Base-by-base conservation (phyloP, 495 filamentous ascomycete genomes). In the Baudoinia panamericana region DNA sequence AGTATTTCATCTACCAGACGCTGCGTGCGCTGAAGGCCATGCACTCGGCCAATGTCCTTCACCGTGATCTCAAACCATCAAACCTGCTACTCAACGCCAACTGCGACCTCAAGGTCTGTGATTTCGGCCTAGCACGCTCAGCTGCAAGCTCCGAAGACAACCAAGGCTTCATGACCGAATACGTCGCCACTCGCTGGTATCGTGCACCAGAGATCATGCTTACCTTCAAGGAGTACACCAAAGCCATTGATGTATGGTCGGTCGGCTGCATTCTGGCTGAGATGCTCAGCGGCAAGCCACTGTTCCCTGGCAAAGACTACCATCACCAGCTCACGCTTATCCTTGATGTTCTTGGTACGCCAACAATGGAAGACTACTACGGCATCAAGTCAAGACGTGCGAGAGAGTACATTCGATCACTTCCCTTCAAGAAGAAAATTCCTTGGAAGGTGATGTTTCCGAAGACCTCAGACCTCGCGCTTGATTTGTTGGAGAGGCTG, bases 391-490 rank as follows among this genome's bases (percentile, higher is more conserved):
- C 92, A 28, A 82, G 92, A 43, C 82, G 92, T 48, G 92, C 92
- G 19, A 78, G 92, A 45, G 92, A 99, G 63, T 99, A 99, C 64
- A 99, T 99, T 60, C 86, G 92, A 28, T 94, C 87, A 31, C 77
- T 99, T 26, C 92, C 92, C n/a, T 99, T 99, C 71, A 99, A 96
- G 76, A 99, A 99, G 80, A 95, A 94, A 74, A 88, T 96, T 34
- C 88, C 92, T 0, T 92, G 95, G 78, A 83, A 86, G 55, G 79
- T 79, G 26, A 78, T 99, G 65, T 99, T 99, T 72, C 92, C 90
- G 42, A 93, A 93, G 69, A 93, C 86, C 29, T 90, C 84, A 27
- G 86, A 94, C 24, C 69, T 87, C 34, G 92, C 92, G 0, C 73
- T 96, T 21, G 90, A 99, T 54, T 70, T 99, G 27, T 68, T 99